Evolutionary conservation across 108 stramenopile species (phyloP).

Genomic region (Skeletonema grethae): DNA sequence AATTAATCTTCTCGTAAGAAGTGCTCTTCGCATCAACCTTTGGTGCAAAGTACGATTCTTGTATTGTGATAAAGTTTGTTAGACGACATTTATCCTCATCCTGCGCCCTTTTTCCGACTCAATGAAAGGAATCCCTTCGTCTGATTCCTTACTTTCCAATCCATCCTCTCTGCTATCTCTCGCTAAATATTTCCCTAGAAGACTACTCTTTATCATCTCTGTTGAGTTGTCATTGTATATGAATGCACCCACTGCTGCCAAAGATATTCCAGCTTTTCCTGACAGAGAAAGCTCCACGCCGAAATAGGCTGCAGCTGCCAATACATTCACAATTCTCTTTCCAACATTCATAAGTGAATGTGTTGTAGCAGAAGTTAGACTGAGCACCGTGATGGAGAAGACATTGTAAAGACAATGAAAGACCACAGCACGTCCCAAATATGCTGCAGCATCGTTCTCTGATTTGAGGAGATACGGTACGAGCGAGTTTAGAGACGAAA

Average conservation of each 20-base stretch:
- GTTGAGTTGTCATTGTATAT: constrained; percentile 22
- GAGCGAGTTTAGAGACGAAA: neutral
- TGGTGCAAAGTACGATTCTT: too few species aligned
- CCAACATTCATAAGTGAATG: constrained; percentile 66
- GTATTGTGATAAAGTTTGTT: too few species aligned
- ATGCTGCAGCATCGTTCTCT: neutral
- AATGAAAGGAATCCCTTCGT: too few species aligned
- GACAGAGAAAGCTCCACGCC: neutral
- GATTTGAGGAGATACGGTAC: neutral
- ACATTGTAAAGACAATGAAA: constrained; percentile 66
- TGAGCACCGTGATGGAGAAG: constrained; percentile 49
- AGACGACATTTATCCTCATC: too few species aligned
- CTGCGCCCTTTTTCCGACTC: too few species aligned
- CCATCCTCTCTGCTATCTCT: neutral
- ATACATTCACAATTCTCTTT: constrained; percentile 49
- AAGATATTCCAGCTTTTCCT: constrained; percentile 12
- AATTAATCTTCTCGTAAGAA: too few species aligned
- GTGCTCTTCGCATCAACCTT: too few species aligned
- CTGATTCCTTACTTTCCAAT: too few species aligned
- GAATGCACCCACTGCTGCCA: constrained; percentile 20
- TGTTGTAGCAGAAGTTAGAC: constrained; percentile 46
- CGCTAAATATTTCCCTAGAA: constrained; percentile 6
- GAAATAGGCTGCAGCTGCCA: constrained; percentile 34
- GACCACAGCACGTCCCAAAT: constrained; percentile 14
- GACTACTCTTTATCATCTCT: neutral